A percentile compares a stretch with the other conserved stretches of the same genome.
These are phyloP conservation scores for Ogataea nitratoaversa DNA, from an alignment of 805 yeast species.

Conservation along the genomic window DNA sequence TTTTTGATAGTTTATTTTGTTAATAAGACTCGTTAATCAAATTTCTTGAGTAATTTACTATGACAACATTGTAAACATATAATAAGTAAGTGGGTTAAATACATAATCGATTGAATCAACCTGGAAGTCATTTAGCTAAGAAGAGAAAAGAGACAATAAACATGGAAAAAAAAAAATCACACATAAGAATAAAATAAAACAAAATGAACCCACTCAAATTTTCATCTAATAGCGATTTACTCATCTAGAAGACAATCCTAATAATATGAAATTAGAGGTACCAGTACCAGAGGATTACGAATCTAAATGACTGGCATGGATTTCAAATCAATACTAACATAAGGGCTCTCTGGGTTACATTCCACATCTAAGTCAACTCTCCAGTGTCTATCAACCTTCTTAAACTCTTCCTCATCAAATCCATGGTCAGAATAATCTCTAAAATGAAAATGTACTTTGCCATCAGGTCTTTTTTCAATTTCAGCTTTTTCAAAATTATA, in stretches of 20 bases:
- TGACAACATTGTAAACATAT: no score
- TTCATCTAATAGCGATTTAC: no score
- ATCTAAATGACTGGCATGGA: slow-evolving; percentile 40
- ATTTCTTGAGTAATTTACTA: no score
- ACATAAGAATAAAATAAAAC: no score
- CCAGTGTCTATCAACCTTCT: slow-evolving; percentile 46
- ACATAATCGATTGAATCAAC: no score
- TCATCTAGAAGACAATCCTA: no score
- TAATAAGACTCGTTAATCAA: no score
- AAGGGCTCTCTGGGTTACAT: slow-evolving; percentile 62
- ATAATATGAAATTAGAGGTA: no score
- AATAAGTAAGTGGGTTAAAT: no score
- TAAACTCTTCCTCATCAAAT: slow-evolving; percentile 34
- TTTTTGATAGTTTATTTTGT: no score
- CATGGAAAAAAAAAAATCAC: background rate
- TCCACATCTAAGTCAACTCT: slow-evolving; percentile 56
- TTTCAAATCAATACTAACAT: slow-evolving; percentile 59
- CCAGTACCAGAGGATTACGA: background rate
- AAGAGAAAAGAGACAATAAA: background rate
- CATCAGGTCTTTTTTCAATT: slow-evolving; percentile 41
- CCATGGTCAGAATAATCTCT: slow-evolving; percentile 54
- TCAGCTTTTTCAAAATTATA: slow-evolving; percentile 36
- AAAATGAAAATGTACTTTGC: slow-evolving; percentile 56
- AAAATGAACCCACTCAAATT: no score
- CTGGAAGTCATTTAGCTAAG: no score